Evolutionary conservation across 768 basidiomycete genomes (phyloP).

Genomic region (Tylopilus vinaceipallidus): DNA sequence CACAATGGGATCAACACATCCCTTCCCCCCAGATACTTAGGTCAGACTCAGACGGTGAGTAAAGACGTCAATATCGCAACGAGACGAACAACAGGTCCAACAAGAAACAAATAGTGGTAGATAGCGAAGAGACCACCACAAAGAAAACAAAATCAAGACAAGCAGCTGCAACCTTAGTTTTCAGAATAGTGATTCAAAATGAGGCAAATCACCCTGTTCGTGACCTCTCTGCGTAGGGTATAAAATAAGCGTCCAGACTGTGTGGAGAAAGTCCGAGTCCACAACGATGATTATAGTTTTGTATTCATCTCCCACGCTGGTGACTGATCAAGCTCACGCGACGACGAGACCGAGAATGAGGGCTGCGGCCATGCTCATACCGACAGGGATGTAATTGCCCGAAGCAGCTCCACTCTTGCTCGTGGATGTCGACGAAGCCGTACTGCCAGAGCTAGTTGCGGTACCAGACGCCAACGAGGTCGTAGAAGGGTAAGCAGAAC

Average conservation of each 20-base stretch:
- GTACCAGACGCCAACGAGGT: constrained; percentile 28
- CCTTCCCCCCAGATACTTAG: too few relatives aligned
- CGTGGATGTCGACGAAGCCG: constrained; percentile 17
- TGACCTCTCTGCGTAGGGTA: constrained; percentile 17
- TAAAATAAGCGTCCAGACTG: constrained; percentile 7
- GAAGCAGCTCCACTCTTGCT: constrained; percentile 10
- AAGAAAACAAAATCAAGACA: neutral
- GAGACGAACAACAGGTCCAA: constrained; percentile 1
- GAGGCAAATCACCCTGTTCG: neutral
- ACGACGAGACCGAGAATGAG: constrained; percentile 27
- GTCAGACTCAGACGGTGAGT: neutral
- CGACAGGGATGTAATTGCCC: constrained; percentile 25
- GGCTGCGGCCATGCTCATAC: constrained; percentile 31
- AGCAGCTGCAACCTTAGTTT: neutral
- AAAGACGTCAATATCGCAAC: constrained; percentile 3
- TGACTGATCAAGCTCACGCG: constrained; percentile 16
- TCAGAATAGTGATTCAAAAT: neutral
- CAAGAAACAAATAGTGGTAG: neutral
- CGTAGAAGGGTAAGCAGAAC: constrained; percentile 50
- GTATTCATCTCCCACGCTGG: constrained; percentile 1
- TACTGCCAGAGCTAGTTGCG: constrained; percentile 17
- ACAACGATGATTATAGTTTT: too few relatives aligned
- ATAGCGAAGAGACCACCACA: neutral
- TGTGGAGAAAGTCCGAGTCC: constrained; percentile 1
- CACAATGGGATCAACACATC: neutral